Evolutionary conservation across 208 protist genomes (phyloP).

Genomic region (Crithidia acanthocephali): DNA sequence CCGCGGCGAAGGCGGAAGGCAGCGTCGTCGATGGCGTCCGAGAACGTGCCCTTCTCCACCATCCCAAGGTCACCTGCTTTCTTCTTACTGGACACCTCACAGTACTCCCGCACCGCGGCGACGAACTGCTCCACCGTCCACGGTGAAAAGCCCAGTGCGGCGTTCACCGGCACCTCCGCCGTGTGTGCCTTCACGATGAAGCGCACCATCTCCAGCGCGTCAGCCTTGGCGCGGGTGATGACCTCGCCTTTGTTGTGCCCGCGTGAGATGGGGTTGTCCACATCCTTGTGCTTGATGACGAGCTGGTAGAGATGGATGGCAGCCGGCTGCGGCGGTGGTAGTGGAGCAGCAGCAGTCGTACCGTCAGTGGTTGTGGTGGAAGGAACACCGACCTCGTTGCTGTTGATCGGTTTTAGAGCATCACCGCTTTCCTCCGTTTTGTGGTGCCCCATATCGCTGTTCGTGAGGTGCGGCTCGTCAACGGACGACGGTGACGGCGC

Average conservation of each 20-base stretch:
- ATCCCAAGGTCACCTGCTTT: conserved; percentile 78
- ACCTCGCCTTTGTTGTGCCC: conserved; percentile 74
- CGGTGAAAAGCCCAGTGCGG: conserved; percentile 25
- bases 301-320: conserved; percentile 79
- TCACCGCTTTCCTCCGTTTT: too few relatives aligned
- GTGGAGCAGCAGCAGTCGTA: background rate
- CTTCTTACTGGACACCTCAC: conserved; percentile 64
- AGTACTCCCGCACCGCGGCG: conserved; percentile 61
- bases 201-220: conserved; percentile 72
- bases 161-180: conserved; percentile 9
- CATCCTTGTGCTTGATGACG: conserved; percentile 90
- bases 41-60: conserved; percentile 73
- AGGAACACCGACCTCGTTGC: too few relatives aligned
- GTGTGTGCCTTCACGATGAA: conserved; percentile 48
- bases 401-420: too few relatives aligned
- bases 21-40: conserved; percentile 66
- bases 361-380: too few relatives aligned
- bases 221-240: conserved; percentile 76
- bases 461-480: too few relatives aligned
- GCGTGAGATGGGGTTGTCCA: conserved; percentile 68
- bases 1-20: conserved; percentile 65
- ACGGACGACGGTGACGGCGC: too few relatives aligned
- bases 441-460: too few relatives aligned
- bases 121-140: conserved; percentile 83
- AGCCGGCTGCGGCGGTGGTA: background rate